Evolutionary conservation across 257 asterid genomes (phyloP), one percentile per base, ranked within the genome.

Genomic region (Handroanthus guayacan): DNA sequence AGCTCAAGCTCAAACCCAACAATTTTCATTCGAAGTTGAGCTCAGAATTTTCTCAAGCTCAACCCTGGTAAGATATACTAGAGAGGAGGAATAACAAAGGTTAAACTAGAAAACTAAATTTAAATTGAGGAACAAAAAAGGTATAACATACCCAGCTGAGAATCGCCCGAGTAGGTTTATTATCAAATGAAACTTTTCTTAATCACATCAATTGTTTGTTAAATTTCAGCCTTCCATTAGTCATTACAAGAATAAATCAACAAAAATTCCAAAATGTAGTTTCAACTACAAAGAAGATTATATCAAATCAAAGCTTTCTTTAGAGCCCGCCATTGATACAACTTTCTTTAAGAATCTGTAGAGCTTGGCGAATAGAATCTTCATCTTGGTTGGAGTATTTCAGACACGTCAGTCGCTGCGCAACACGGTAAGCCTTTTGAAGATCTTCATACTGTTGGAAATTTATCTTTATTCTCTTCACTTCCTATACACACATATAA

Each of bases 381-480:
- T 88, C 93, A 67, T 89, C 96, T 72, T 94, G 99, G 86, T 88
- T 89, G 61, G 97, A 90, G 75, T 82, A 92, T 82, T 92, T 94
- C 77, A 94, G 86, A 91, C 99, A 94, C 67, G 90, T 82, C 76
- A 94, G 83, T 54, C 93, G 84, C 76, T 94, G 99, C 67, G 89
- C 93, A 67, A 80, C 91, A 37, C 93, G 91, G 80, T 89, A 94
- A 50, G 74, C 86, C 95, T 77, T 89, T 71, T 94, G 97, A 64
- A 92, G 76, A 56, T 82, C 87, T 6, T 79, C 86, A 62, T 87
- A 79, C 76, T 88, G 87, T 13, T 72, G 70, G 77, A 79, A 70
- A 71, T 89, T 89, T 57, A 75, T 71, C 80, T 86, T 88, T 79
- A 88, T 84, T 84, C 96, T 92, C 85, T 88, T 88, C 83, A 69